Conservation (phyloP, 805 yeast species). For the Metahyphopichia silvanorum region DNA sequence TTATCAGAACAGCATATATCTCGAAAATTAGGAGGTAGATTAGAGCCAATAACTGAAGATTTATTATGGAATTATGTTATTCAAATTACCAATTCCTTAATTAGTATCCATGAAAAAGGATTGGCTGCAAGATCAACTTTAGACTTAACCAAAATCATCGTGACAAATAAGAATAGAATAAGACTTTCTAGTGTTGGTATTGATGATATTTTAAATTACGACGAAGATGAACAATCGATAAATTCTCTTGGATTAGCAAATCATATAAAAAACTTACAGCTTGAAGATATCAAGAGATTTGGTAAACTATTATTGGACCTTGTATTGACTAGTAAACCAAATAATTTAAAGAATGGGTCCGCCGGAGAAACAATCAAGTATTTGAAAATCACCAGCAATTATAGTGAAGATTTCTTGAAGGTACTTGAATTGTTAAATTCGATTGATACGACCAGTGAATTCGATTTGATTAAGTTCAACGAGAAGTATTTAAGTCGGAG, state of each 20-base stretch:
- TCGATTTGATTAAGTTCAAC: conserved; percentile 21
- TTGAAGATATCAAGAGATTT: conserved; percentile 53
- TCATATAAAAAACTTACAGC: conserved; percentile 33
- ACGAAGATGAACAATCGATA: conserved; percentile 22
- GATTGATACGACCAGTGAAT: conserved; percentile 15
- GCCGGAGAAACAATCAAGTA: conserved; percentile 8
- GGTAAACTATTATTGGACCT: conserved; percentile 62
- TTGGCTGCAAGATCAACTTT: conserved; percentile 60
- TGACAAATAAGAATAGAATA: conserved; percentile 69
- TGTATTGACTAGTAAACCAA: conserved; percentile 37
- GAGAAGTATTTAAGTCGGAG: conserved; percentile 24
- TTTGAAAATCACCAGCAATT: conserved; percentile 6
- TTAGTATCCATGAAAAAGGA: conserved; percentile 61
- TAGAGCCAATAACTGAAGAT: conserved; percentile 58
- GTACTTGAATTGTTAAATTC: conserved; percentile 34
- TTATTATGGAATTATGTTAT: conserved; percentile 72
- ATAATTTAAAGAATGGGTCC: conserved; percentile 14
- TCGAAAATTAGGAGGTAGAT: conserved; percentile 35
- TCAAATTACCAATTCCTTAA: conserved; percentile 70
- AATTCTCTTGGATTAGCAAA: conserved; percentile 11
- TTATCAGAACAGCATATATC: conserved; percentile 65
- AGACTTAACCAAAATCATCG: conserved; percentile 65
- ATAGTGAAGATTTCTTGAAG: conserved; percentile 31
- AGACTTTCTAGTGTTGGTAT: conserved; percentile 72
- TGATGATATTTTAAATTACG: conserved; percentile 57